Evolutionary conservation across 1,284 basidiomycete species (phyloP), one percentile per base, ranked within the genome.

Genomic region (Cryptococcus sp.): DNA sequence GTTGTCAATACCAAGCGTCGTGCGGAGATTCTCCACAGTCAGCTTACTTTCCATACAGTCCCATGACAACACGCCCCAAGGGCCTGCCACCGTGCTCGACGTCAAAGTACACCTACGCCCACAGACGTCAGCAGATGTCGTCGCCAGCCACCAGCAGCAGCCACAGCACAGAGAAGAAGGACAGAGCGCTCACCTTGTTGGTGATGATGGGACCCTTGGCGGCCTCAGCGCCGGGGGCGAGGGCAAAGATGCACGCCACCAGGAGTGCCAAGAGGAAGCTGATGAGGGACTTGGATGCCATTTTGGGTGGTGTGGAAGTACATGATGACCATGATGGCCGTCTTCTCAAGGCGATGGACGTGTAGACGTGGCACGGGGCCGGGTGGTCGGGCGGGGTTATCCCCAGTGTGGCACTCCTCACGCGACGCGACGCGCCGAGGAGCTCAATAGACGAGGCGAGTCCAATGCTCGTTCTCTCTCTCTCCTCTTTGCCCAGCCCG

Each of bases 11-110:
- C 28, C 28, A 33, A 33, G 28, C 28, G 4, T 33, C 28, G 28
- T 15, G 42, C 21, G 44, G 33, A 18, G n/a, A n/a, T n/a, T n/a
- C n/a, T n/a, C n/a, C n/a, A n/a, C n/a, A n/a, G n/a, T n/a, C n/a
- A 36, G 62, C 75, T 63, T 60, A 76, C 62, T 88, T 89, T 64
- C 91, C 91, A 70, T 88, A 93, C 46, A 95, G 84, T 68, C 90
- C 91, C 66, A 93, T 85, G 40, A 84, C 83, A 66, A 94, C 81
- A 61, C 91, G 84, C 58, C 93, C 93, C 37, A 96, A 59, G 49
- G 85, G 80, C 77, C 88, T 81, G 74, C 87, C 89, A 33, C 90
- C 91, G 77, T 95, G 91, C 69, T 88, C 85, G 61, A 96, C 87
- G 78, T 96, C 92, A 71, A 96, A 96, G 82, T 86, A 96, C 69